Conservation (phyloP, 2,329 filamentous ascomycete species). For the Alternaria tenuissima region DNA sequence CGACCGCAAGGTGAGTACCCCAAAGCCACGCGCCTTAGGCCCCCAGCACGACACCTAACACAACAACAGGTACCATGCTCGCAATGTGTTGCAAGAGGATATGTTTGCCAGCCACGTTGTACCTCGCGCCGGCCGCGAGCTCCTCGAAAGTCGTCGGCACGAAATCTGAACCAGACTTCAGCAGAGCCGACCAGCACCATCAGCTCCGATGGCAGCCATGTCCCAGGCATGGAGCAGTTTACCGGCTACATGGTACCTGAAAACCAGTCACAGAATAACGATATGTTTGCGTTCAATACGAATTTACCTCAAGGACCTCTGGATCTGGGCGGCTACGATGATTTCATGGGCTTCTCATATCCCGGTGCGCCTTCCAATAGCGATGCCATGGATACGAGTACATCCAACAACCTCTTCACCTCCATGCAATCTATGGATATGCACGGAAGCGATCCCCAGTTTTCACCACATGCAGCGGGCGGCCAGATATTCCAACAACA, state of each 20-base stretch:
- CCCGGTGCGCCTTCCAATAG: neutral
- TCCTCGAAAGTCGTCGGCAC: slow-evolving; percentile 5
- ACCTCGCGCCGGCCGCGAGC: slow-evolving; percentile 11
- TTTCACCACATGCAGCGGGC: neutral
- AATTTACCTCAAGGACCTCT: neutral
- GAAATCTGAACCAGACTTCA: neutral
- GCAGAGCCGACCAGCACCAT: neutral
- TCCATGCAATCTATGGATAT: slow-evolving; percentile 1
- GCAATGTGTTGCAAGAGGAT: slow-evolving; percentile 14
- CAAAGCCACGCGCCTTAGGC: neutral
- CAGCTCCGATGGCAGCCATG: neutral
- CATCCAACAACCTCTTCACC: neutral
- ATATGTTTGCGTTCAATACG: neutral
- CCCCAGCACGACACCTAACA: slow-evolving; percentile 1
- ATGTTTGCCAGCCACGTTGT: slow-evolving; percentile 10
- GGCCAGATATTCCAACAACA: neutral
- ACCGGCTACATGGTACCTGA: slow-evolving; percentile 1
- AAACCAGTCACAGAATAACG: neutral
- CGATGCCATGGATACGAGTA: slow-evolving; percentile 3
- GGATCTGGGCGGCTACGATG: slow-evolving; percentile 7
- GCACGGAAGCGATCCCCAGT: neutral
- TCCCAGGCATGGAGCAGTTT: slow-evolving; percentile 8
- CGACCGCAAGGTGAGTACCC: slow-evolving; percentile 12
- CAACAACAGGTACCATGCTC: slow-evolving; percentile 12
- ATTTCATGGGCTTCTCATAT: slow-evolving; percentile 13